These are phyloP conservation scores for Ceratocystis colombiana DNA, from an alignment of 2,329 filamentous ascomycete genomes.

Conservation along the genomic window DNA sequence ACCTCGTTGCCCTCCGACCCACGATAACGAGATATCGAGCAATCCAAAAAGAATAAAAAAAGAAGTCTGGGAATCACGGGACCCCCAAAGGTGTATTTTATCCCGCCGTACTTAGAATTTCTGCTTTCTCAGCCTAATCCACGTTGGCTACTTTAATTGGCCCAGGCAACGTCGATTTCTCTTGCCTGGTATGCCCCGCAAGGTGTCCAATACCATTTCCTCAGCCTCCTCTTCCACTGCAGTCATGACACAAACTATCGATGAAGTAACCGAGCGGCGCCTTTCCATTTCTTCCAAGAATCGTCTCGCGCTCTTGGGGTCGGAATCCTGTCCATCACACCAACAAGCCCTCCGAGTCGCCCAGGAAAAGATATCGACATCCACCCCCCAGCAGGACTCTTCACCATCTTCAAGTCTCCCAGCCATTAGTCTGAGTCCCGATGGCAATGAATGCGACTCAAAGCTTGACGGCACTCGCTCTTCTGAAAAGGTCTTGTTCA, in stretches of 20 bases:
- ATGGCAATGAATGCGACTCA: slow-evolving; percentile 11
- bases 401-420: slow-evolving; percentile 23
- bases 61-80: background rate
- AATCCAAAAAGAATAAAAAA: background rate
- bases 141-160: background rate
- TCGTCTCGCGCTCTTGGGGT: slow-evolving; percentile 16
- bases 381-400: slow-evolving; percentile 17
- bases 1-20: background rate
- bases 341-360: slow-evolving; percentile 15
- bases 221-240: slow-evolving; percentile 11
- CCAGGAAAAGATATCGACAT: slow-evolving; percentile 15
- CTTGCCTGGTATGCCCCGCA: slow-evolving; percentile 22
- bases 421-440: slow-evolving; percentile 23
- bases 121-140: background rate
- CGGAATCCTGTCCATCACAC: slow-evolving; percentile 15
- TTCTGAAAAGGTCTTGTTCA: slow-evolving; percentile 67
- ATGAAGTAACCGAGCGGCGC: slow-evolving; percentile 14
- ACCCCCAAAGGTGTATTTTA: background rate
- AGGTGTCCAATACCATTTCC: slow-evolving; percentile 20
- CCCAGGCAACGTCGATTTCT: slow-evolving; percentile 7
- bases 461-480: slow-evolving; percentile 13
- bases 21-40: background rate
- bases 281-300: slow-evolving; percentile 18
- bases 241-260: slow-evolving; percentile 21
- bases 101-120: background rate